Evolutionary conservation across 306 rosid species (phyloP).

Genomic region (Betula pendula): DNA sequence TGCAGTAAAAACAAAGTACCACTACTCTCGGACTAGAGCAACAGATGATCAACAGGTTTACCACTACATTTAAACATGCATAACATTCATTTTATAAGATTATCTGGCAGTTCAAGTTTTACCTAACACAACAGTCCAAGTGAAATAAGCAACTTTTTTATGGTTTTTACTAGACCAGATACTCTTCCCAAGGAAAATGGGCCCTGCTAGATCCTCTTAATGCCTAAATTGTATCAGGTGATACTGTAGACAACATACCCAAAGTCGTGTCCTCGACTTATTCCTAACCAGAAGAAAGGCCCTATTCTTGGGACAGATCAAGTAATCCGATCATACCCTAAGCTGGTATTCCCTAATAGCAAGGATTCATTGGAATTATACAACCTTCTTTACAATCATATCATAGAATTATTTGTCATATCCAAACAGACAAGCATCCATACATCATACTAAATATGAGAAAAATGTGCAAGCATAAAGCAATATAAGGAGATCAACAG

Average conservation of each 20-base stretch:
- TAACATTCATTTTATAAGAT: not conserved
- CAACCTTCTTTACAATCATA: not conserved
- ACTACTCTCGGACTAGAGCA: not conserved
- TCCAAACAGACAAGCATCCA: not conserved
- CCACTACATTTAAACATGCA: not conserved
- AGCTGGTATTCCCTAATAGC: not conserved
- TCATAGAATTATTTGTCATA: not conserved
- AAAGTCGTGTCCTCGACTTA: not conserved
- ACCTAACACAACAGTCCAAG: too few relatives aligned
- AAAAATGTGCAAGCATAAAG: not conserved
- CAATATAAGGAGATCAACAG: not conserved
- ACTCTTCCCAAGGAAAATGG: not conserved
- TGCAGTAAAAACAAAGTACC: not conserved
- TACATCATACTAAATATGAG: not conserved
- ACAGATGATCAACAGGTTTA: conserved; percentile 1
- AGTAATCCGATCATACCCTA: not conserved
- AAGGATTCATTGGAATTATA: not conserved
- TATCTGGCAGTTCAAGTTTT: too few relatives aligned
- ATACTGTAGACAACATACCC: not conserved
- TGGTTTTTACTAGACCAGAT: not conserved
- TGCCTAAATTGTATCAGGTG: not conserved
- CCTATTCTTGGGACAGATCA: not conserved
- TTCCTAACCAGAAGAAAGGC: not conserved
- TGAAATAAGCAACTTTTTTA: not conserved
- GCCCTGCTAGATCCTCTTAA: not conserved